Base-by-base conservation (phyloP, 768 basidiomycete genomes). In the Butyriboletus loyo region DNA sequence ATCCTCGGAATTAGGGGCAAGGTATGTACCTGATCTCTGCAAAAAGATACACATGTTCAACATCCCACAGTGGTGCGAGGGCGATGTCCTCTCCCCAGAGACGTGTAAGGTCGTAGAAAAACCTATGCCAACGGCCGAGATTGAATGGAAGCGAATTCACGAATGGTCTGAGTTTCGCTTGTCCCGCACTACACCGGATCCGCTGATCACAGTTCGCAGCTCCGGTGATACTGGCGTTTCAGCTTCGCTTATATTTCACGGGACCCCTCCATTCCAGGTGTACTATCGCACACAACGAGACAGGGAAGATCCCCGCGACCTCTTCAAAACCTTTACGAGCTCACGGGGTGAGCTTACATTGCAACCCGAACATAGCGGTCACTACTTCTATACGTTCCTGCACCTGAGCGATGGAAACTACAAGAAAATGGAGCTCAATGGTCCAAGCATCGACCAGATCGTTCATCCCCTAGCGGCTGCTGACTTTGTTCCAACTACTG, bases 211-310 rank as follows among this genome's bases (percentile, higher is more conserved):
- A 46, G 1, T 37, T 35, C 39, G 31, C 57, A 92, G 89, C 66
- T 91, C 91, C 44, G 89, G 91, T 2, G 95, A 97, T 61, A 93
- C 89, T 17, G 95, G 96, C 8, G 90, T 96, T 42, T 86, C 86
- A 13, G 93, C 90, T 3, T 84, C 87, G 4, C 81, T 97, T 45
- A 80, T 94, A 52, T 77, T 98, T 44, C 88, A 86, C 45, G 96
- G 95, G 15, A 87, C 86, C 4, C 86, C 94, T 25, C 95, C 95
- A 7, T 98, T 97, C 80, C 78, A 80, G 44, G 82, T 96, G 11
- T 82, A 82, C 63, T 97, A 94, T 68, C 81, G 77, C 13, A 80
- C 82, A 51, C 85, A 89, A 62, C 81, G 84, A 43, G 81, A 92
- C 70, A 77, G 80, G 17, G 86, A 89, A 60, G 67, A 81, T 5